Conservation (phyloP, 306 rosid genomes). For the Cotoneaster glaucophyllus region DNA sequence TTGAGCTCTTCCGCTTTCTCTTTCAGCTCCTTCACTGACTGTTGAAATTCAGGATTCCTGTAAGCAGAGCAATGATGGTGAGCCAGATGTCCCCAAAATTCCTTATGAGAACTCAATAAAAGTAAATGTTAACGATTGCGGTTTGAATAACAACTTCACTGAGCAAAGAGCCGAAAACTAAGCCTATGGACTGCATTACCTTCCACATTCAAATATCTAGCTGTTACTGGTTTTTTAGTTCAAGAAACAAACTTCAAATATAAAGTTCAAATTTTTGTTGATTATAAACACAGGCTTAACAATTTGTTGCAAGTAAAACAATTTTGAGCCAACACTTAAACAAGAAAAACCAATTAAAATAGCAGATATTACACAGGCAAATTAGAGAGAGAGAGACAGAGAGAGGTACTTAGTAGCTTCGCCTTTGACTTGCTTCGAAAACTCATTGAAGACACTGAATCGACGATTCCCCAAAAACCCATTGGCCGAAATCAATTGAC, state of each 20-base stretch:
- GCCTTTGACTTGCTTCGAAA: conserved; percentile 68
- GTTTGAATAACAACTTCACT: neutral
- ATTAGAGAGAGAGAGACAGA: neutral
- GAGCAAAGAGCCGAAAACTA: neutral
- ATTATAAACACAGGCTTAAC: neutral
- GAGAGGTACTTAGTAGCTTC: conserved; percentile 60
- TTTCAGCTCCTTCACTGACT: conserved; percentile 71
- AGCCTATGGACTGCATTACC: neutral
- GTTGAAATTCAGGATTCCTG: conserved; percentile 67
- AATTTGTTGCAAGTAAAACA: neutral
- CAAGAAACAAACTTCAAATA: neutral
- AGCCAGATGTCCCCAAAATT: neutral
- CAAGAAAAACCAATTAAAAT: neutral
- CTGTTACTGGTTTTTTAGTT: neutral
- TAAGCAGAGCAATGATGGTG: conserved; percentile 2
- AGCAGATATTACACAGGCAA: neutral
- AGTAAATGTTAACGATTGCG: neutral
- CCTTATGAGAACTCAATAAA: neutral
- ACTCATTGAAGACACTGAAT: conserved; percentile 71
- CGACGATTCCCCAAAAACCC: conserved; percentile 34
- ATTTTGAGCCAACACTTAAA: neutral
- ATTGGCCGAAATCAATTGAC: conserved; percentile 33
- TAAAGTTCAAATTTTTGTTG: neutral
- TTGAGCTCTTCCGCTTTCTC: conserved; percentile 76
- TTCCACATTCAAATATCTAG: neutral